Percentiles rank a stretch among this genome's conserved stretches.
Conservation (phyloP, 176 grass and related monocot genomes). For the Cenchrus fungigraminus region DNA sequence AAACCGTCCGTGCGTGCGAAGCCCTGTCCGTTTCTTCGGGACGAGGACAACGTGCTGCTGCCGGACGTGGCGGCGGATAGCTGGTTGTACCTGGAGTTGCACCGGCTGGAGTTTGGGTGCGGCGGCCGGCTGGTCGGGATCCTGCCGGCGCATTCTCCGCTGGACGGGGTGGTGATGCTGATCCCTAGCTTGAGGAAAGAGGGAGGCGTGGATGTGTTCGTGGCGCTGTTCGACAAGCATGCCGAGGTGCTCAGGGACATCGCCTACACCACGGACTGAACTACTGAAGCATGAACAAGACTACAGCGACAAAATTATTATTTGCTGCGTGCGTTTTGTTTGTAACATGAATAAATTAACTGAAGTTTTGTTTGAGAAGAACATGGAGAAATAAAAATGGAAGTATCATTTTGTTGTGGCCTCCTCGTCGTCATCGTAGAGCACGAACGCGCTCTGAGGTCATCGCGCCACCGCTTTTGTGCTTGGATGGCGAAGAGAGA, state of each 20-base stretch:
- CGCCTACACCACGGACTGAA: conserved; percentile 45
- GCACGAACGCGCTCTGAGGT: too few relatives aligned
- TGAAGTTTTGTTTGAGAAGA: not conserved
- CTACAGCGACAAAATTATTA: not conserved
- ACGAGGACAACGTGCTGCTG: conserved; percentile 35
- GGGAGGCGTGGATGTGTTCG: conserved; percentile 54
- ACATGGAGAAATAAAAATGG: not conserved
- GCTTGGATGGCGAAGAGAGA: too few relatives aligned
- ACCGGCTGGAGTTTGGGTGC: conserved; percentile 53
- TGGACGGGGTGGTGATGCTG: conserved; percentile 56
- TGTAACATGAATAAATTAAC: not conserved
- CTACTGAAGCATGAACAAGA: not conserved
- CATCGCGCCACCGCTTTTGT: too few relatives aligned
- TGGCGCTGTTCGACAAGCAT: conserved; percentile 48
- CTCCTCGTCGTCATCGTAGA: too few relatives aligned
- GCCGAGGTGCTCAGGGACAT: conserved; percentile 32
- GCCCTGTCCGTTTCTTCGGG: not conserved
- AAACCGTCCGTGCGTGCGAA: too few relatives aligned
- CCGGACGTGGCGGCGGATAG: conserved; percentile 50
- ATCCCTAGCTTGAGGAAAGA: conserved; percentile 40
- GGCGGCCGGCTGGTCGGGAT: conserved; percentile 40
- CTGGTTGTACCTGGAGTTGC: conserved; percentile 49
- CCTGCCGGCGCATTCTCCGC: conserved; percentile 44
- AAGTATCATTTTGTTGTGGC: not conserved
- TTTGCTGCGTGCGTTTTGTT: not conserved